Percentiles rank a stretch among this genome's conserved stretches.
Evolutionary conservation across 2,329 filamentous ascomycete species (phyloP).

Genomic region (Rutstroemia sp.): DNA sequence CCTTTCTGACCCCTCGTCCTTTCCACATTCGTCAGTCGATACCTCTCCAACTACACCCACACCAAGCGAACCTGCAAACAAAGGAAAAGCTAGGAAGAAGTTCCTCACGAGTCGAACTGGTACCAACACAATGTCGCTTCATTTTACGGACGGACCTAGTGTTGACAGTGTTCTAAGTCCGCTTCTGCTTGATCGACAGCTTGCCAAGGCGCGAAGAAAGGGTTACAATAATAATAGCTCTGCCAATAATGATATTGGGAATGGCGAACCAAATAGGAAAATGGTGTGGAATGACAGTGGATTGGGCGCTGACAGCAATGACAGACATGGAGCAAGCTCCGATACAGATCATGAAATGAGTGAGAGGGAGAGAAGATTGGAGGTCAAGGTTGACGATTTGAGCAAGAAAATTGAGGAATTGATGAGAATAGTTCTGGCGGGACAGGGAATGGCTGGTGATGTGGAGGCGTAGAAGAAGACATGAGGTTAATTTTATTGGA

Average conservation of each 20-base stretch:
- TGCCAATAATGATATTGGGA: constrained; percentile 4
- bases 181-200: not conserved
- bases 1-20: constrained; percentile 18
- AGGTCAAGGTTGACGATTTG: constrained; percentile 48
- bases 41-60: constrained; percentile 3
- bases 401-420: constrained; percentile 51
- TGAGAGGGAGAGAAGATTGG: constrained; percentile 24
- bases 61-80: constrained; percentile 4
- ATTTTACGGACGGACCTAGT: constrained; percentile 11
- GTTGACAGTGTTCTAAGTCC: constrained; percentile 6
- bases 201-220: not conserved
- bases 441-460: constrained; percentile 36
- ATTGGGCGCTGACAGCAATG: not conserved
- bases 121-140: constrained; percentile 13
- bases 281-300: constrained; percentile 10
- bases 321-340: not conserved
- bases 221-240: not conserved
- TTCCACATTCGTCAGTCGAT: constrained; percentile 3
- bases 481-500: not conserved
- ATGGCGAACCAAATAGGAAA: constrained; percentile 13
- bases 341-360: not conserved
- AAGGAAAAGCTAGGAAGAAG: constrained; percentile 6
- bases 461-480: constrained; percentile 2
- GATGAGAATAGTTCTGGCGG: constrained; percentile 42
- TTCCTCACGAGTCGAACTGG: constrained; percentile 17